phyloP scores from a whole-genome alignment of 208 protist species.

The Acanthamoeba lenticulata region DNA sequence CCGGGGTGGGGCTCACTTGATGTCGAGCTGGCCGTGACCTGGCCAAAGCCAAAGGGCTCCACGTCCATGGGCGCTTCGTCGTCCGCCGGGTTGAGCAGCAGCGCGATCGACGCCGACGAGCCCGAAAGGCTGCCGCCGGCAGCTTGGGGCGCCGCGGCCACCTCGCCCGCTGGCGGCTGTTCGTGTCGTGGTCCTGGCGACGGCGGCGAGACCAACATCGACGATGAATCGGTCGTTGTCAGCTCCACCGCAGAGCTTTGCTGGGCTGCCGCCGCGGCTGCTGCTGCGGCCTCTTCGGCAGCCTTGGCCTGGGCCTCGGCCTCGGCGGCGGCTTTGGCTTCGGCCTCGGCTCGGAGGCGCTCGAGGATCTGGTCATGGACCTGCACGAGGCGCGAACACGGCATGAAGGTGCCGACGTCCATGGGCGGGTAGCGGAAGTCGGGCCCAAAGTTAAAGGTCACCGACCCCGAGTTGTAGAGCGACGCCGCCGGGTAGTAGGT shows the following conservation, averaged over 20 bases:
- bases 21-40: no score
- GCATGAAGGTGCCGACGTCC: constrained; percentile 5
- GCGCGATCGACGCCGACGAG: background rate
- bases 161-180: background rate
- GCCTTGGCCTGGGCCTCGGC: background rate
- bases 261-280: background rate
- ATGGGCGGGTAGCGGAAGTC: constrained; percentile 72
- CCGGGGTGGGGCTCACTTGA: no score
- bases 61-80: constrained; percentile 58
- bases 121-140: background rate
- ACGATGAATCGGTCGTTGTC: background rate
- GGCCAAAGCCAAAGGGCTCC: no score
- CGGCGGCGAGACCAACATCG: background rate
- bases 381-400: constrained; percentile 6
- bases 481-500: constrained; percentile 77
- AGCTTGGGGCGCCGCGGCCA: background rate
- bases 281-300: background rate
- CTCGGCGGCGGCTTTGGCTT: background rate
- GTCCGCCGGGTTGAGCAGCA: constrained; percentile 9
- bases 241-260: background rate
- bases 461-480: constrained; percentile 71
- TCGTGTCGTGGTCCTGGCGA: background rate
- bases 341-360: background rate
- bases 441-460: constrained; percentile 79
- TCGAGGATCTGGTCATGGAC: background rate